Percentiles rank a stretch among this genome's conserved stretches.
These are phyloP conservation scores for Psilocybe subaeruginosa DNA, from an alignment of 768 basidiomycete genomes.

Conservation along the genomic window DNA sequence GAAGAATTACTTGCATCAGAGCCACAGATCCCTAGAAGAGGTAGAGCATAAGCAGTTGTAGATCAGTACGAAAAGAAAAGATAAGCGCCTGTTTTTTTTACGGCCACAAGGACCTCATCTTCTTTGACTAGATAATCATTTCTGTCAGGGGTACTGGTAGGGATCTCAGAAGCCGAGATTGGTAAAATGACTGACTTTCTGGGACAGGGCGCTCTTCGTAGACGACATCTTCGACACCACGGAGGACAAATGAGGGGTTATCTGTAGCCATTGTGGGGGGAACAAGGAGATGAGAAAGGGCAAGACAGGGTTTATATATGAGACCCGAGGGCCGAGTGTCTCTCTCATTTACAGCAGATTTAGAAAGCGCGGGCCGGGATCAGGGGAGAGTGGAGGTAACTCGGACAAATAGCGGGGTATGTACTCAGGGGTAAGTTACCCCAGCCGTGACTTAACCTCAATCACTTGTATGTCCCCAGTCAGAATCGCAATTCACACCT, in stretches of 20 bases:
- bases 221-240: slow-evolving; percentile 64
- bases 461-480: no score
- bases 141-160: neutral
- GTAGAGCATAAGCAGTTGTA: slow-evolving; percentile 7
- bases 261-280: slow-evolving; percentile 54
- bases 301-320: slow-evolving; percentile 5
- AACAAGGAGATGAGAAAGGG: slow-evolving; percentile 5
- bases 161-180: neutral
- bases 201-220: slow-evolving; percentile 82
- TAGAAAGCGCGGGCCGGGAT: slow-evolving; percentile 3
- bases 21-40: slow-evolving; percentile 77
- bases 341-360: neutral
- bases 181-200: slow-evolving; percentile 45
- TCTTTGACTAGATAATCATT: slow-evolving; percentile 50
- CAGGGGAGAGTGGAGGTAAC: slow-evolving; percentile 3
- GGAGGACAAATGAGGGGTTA: slow-evolving; percentile 82
- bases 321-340: neutral
- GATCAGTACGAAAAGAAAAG: neutral
- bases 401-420: slow-evolving; percentile 20
- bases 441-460: neutral
- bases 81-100: slow-evolving; percentile 82
- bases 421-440: neutral
- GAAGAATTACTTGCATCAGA: slow-evolving; percentile 63
- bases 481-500: no score
- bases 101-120: slow-evolving; percentile 83